Evolutionary conservation across 2,329 filamentous ascomycete species (phyloP), one percentile per base, ranked within the genome.

Genomic region (Allantophomopsis cytisporea): DNA sequence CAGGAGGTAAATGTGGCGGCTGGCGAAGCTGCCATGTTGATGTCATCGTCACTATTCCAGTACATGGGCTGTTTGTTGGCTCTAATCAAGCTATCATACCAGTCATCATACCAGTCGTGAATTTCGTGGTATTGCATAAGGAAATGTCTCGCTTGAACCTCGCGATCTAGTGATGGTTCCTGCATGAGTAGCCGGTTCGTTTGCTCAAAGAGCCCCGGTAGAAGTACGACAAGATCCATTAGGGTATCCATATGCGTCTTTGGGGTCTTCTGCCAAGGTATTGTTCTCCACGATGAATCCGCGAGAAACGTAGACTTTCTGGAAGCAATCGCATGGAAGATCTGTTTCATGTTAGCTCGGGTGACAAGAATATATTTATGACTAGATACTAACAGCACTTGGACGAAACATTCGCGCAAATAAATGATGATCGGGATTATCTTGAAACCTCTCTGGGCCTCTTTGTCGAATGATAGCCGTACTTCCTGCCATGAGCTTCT

Each of bases 341-440:
- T 60, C 67, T 71, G 31, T 8, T n/a, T 31, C 8, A 10, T 35
- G 16, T 15, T 7, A 38, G 37, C 12, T 13, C 7, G n/a, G 7
- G 14, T 15, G 15, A 30, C 7, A 11, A n/a, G 14, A 30, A 23
- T 12, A 10, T 16, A n/a, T 35, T 30, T 15, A n/a, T 16, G 6
- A 11, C 28, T 10, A n/a, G 10, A 3, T 28, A 28, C 23, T 28
- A 8, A 73, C 71, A 35, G 65, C 66, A 36, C 59, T 63, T 12
- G 66, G 69, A 17, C 72, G 64, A 45, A 69, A 75, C 5, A 75
- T 61, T 10, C 70, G 62, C 17, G 65, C 63, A 41, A 75, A 76
- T 50, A 71, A 74, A 48, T 76, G 71, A 42, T 76, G 72, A 10
- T 66, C 60, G 2, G 72, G 72, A 39, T 76, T 76, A 0, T 54